Conservation (phyloP, 768 basidiomycete species). For the Clitopilus hobsonii region DNA sequence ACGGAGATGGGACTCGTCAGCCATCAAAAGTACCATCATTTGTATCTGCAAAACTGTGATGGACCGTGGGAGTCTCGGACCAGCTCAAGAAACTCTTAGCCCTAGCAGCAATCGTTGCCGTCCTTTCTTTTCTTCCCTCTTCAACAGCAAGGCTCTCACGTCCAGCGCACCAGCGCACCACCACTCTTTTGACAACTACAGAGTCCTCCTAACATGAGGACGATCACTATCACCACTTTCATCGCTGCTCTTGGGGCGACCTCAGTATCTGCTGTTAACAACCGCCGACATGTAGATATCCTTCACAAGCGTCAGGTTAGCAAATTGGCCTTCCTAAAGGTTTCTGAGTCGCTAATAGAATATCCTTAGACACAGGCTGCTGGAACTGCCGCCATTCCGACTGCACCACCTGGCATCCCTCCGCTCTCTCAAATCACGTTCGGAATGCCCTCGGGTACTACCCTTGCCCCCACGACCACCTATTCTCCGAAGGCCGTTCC, state of each 20-base stretch:
- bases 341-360: slow-evolving; percentile 2
- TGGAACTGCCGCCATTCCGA: slow-evolving; percentile 5
- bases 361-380: slow-evolving; percentile 13
- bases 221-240: slow-evolving; percentile 7
- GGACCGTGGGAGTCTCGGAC: neutral
- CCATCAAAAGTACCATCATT: neutral
- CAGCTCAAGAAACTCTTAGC: neutral
- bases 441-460: slow-evolving; percentile 55
- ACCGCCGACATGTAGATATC: slow-evolving; percentile 14
- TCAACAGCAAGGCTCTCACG: slow-evolving; percentile 1
- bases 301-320: slow-evolving; percentile 34
- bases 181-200: slow-evolving; percentile 9
- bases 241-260: slow-evolving; percentile 13
- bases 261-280: slow-evolving; percentile 18
- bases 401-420: slow-evolving; percentile 32
- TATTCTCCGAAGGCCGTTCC: slow-evolving; percentile 57
- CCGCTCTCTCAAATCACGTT: slow-evolving; percentile 54
- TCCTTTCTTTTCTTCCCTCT: slow-evolving; percentile 7
- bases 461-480: slow-evolving; percentile 45
- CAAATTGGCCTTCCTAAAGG: neutral
- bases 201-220: slow-evolving; percentile 13
- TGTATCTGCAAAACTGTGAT: neutral
- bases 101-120: slow-evolving; percentile 1
- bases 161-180: slow-evolving; percentile 13
- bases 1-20: neutral